phyloP scores from a whole-genome alignment of 2,329 filamentous ascomycete species.

The Trichoderma brevicompactum region DNA sequence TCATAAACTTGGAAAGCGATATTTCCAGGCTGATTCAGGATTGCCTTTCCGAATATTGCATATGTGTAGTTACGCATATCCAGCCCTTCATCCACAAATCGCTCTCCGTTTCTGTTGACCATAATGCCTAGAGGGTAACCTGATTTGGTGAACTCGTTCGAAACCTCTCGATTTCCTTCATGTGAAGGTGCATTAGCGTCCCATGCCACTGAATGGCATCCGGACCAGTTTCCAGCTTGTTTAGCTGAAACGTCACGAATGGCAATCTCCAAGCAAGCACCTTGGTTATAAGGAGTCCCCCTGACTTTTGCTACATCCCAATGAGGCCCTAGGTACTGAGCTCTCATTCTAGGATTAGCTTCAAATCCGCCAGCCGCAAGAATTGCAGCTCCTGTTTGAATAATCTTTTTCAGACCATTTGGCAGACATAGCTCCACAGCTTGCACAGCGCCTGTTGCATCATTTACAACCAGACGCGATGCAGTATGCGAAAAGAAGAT shows the following conservation, averaged over 20 bases:
- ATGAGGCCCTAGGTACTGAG: constrained; percentile 57
- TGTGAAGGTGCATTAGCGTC: constrained; percentile 63
- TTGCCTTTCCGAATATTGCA: constrained; percentile 66
- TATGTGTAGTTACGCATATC: constrained; percentile 55
- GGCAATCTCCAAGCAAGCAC: constrained; percentile 60
- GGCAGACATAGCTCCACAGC: constrained; percentile 53
- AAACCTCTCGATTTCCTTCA: constrained; percentile 60
- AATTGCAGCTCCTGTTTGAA: constrained; percentile 37
- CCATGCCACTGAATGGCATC: constrained; percentile 69
- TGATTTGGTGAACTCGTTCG: constrained; percentile 71
- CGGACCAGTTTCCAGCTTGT: constrained; percentile 60
- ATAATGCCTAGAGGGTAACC: constrained; percentile 70
- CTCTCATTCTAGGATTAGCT: constrained; percentile 60
- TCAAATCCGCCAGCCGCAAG: constrained; percentile 68
- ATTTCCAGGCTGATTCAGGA: constrained; percentile 61
- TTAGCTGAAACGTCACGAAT: constrained; percentile 35
- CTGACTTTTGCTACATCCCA: constrained; percentile 67
- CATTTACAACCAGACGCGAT: too few relatives aligned
- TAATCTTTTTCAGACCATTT: too few relatives aligned
- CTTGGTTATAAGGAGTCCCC: constrained; percentile 68
- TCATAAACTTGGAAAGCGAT: constrained; percentile 71
- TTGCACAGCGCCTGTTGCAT: too few relatives aligned
- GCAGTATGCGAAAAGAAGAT: too few relatives aligned
- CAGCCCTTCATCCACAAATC: constrained; percentile 69
- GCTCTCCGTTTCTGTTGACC: constrained; percentile 60